Conservation (phyloP, 148 eudicot species). For the Diospyros kaki region DNA sequence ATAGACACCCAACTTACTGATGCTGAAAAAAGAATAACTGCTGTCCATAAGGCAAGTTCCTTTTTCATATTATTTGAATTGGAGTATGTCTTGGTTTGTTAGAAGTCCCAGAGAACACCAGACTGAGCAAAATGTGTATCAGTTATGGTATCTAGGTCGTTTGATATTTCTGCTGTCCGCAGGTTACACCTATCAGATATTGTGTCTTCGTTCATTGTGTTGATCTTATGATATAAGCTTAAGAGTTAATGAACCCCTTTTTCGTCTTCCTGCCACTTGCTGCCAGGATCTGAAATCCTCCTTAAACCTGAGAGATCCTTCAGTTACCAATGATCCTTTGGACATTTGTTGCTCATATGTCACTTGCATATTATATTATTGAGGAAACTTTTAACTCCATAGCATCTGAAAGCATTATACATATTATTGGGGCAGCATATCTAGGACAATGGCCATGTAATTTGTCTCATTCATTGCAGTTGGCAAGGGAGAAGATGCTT, state of each 20-base stretch:
- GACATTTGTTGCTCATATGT: too few relatives aligned
- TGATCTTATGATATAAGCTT: neutral
- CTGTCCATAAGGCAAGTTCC: slow-evolving; percentile 51
- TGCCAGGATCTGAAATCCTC: too few relatives aligned
- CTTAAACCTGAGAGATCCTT: too few relatives aligned
- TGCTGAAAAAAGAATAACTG: slow-evolving; percentile 46
- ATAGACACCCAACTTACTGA: slow-evolving; percentile 56
- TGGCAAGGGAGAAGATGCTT: slow-evolving; percentile 59
- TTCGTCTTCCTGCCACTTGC: too few relatives aligned
- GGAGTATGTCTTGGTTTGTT: slow-evolving; percentile 1
- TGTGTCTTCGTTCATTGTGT: neutral
- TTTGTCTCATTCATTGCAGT: slow-evolving; percentile 34
- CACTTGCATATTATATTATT: too few relatives aligned
- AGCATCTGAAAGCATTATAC: neutral
- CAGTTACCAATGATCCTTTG: too few relatives aligned
- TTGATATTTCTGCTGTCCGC: neutral
- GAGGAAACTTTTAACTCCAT: too few relatives aligned
- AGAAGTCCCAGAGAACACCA: neutral
- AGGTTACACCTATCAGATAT: neutral
- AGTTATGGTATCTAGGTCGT: neutral
- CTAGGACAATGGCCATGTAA: slow-evolving; percentile 2
- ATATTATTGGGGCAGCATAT: neutral
- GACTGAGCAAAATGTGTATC: neutral
- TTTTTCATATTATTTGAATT: neutral
- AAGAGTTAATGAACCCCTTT: neutral